Evolutionary conservation across 1,284 basidiomycete species (phyloP).

Genomic region (Gymnopus androsaceus): DNA sequence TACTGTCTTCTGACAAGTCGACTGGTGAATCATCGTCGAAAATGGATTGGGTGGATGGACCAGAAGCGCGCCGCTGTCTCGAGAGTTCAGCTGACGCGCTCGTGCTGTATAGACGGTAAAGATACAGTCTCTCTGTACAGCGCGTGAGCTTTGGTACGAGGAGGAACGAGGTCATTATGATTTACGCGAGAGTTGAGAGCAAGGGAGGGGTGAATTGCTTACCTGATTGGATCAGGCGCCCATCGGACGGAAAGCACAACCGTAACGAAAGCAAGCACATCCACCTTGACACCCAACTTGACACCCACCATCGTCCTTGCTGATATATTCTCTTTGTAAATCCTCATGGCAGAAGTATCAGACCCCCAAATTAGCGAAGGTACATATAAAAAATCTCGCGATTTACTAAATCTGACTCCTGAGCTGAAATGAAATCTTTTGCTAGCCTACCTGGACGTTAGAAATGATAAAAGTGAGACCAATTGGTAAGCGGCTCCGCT

Average conservation of each 20-base stretch:
- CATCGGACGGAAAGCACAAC: too few relatives aligned
- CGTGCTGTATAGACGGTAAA: constrained; percentile 10
- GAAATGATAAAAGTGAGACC: constrained; percentile 77
- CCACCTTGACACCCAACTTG: neutral
- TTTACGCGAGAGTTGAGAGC: neutral
- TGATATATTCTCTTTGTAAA: too few relatives aligned
- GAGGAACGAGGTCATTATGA: neutral
- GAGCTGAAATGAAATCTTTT: neutral
- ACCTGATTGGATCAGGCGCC: too few relatives aligned
- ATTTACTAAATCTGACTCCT: constrained; percentile 3
- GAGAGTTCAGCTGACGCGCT: constrained; percentile 12
- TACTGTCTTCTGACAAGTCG: constrained; percentile 57
- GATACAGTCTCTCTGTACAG: neutral
- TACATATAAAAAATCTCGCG: constrained; percentile 32
- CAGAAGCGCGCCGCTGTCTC: constrained; percentile 20
- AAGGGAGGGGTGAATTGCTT: neutral
- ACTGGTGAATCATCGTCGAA: constrained; percentile 46
- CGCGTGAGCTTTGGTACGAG: neutral
- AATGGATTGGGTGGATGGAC: constrained; percentile 40
- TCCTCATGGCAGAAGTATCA: constrained; percentile 89
- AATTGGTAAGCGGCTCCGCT: too few relatives aligned
- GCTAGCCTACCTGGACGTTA: constrained; percentile 83
- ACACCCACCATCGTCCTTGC: constrained; percentile 6
- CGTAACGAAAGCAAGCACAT: neutral
- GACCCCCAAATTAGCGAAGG: constrained; percentile 80